Evolutionary conservation across 1,139 yeast genomes (phyloP), one percentile per base, ranked within the genome.

Genomic region (Pichia norvegensis): DNA sequence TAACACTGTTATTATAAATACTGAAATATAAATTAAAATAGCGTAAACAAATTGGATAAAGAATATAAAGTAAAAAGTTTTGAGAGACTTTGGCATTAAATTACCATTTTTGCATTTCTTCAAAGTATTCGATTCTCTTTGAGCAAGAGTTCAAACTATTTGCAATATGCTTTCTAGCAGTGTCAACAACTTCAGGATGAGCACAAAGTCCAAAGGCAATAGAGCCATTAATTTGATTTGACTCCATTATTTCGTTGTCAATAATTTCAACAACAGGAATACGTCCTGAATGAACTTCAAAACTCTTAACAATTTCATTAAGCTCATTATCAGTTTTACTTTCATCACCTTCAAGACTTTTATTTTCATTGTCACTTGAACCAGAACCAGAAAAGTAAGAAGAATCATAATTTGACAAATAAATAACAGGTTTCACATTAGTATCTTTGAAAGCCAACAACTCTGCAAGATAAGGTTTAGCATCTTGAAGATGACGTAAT

Each of bases 381-480:
- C 35, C 21, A 14, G 44, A 29, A 35, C 23, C 19, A 10, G 29
- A 25, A n/a, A 16, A 19, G n/a, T 14, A 22, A 23, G 16, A 7
- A 19, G 19, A 17, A 48, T 55, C 45, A 46, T 68, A 68, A 41
- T 65, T 63, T 3, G 77, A 69, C 37, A 74, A 67, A 50, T 68
- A 73, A 7, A 74, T 58, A 10, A 68, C 55, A 13, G 74, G 65
- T 44, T 66, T 60, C 29, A 70, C 62, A 9, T 61, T 55, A 3
- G 70, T 62, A 33, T 59, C 62, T 46, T 65, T 67, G 47, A 65
- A 61, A 38, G 55, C 55, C 40, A 56, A 35, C 42, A 73, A 62
- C 59, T 74, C 81, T 37, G 65, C 70, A 46, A 60, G 63, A 58
- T 69, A 75, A 80, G 82, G 76, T 52, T 72, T 74, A 44, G 78